Evolutionary conservation across 306 rosid genomes (phyloP).

Genomic region (Phaseolus lunatus): DNA sequence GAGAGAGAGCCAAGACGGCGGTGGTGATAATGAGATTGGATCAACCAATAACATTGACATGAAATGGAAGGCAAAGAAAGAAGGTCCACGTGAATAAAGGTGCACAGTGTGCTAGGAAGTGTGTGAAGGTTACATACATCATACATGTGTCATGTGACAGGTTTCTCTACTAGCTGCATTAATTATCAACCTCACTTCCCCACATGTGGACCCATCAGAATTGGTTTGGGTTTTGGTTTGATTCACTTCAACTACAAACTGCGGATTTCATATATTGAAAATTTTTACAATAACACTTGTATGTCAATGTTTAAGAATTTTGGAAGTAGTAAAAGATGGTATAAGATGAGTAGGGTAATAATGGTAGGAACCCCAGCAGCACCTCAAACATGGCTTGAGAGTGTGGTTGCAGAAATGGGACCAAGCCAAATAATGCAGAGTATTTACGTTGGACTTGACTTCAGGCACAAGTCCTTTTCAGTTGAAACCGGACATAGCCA

Average conservation of each 20-base stretch:
- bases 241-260: not conserved
- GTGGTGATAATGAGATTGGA: conserved; percentile 31
- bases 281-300: no score
- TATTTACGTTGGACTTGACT: conserved; percentile 2
- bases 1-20: conserved; percentile 9
- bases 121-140: not conserved
- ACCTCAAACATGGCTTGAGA: no score
- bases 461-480: conserved; percentile 11
- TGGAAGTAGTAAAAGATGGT: no score
- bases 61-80: conserved; percentile 19
- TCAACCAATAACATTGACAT: conserved; percentile 22
- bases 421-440: not conserved
- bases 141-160: conserved; percentile 23
- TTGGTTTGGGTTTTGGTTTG: not conserved
- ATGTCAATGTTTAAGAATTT: no score
- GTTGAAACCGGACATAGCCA: no score
- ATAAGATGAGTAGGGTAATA: not conserved
- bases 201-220: conserved; percentile 44
- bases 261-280: no score
- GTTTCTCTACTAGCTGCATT: conserved; percentile 14
- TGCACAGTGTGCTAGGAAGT: not conserved
- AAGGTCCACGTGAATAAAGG: conserved; percentile 51
- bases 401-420: not conserved
- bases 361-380: no score
- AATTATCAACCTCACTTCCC: conserved; percentile 46